These are phyloP conservation scores for Knoxdaviesia capensis DNA, from an alignment of 2,329 filamentous ascomycete species.

Conservation along the genomic window DNA sequence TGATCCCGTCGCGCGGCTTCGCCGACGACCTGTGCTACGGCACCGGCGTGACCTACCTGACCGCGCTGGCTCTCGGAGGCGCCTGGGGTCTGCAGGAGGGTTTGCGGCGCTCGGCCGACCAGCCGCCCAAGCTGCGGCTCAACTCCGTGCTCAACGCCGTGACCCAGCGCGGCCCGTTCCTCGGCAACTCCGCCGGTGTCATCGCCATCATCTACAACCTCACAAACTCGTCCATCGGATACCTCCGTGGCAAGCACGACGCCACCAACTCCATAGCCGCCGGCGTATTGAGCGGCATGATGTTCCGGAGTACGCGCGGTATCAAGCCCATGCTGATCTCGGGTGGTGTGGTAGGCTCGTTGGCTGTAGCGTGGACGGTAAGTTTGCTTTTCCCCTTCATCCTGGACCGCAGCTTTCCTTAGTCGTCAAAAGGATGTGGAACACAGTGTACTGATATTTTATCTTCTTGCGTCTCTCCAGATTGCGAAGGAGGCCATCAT, in stretches of 20 bases:
- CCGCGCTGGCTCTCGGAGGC: conserved; percentile 71
- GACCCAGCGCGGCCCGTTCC: conserved; percentile 77
- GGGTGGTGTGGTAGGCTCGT: conserved; percentile 66
- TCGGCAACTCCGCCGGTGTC: conserved; percentile 91
- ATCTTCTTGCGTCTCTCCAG: neutral
- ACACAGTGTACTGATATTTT: conserved; percentile 1
- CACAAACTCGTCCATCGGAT: conserved; percentile 67
- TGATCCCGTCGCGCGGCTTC: conserved; percentile 87
- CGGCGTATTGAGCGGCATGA: conserved; percentile 70
- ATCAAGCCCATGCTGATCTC: conserved; percentile 87
- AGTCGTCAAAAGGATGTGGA: neutral
- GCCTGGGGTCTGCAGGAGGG: conserved; percentile 87
- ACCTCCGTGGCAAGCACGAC: conserved; percentile 69
- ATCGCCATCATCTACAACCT: conserved; percentile 94
- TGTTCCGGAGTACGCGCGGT: conserved; percentile 93
- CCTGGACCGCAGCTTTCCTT: conserved; percentile 1
- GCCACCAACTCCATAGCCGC: conserved; percentile 72
- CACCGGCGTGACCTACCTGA: conserved; percentile 80
- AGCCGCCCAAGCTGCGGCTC: conserved; percentile 74
- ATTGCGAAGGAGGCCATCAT: conserved; percentile 9
- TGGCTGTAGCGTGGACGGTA: conserved; percentile 84
- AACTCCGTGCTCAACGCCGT: conserved; percentile 92
- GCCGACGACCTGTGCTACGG: conserved; percentile 97
- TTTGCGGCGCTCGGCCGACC: conserved; percentile 52
- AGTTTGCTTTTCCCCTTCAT: conserved; percentile 16